These are phyloP conservation scores for Pogostemon cablin DNA, from an alignment of 257 asterid species.

Conservation along the genomic window DNA sequence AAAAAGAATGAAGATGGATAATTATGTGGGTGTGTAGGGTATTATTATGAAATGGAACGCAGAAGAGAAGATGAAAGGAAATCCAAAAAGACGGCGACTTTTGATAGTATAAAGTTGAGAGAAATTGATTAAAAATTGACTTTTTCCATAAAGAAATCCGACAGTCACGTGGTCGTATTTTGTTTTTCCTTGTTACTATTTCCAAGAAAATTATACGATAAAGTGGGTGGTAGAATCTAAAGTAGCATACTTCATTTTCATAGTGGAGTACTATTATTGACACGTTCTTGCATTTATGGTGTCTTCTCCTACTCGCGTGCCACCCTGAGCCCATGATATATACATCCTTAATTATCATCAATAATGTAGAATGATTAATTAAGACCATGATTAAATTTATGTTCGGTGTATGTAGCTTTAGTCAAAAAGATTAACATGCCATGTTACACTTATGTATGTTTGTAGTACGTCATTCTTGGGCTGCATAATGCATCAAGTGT, in stretches of 20 bases:
- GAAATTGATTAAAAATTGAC: slow-evolving; percentile 28
- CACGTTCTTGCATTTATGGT: background rate
- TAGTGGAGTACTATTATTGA: slow-evolving; percentile 10
- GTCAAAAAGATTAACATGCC: no score
- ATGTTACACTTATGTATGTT: no score
- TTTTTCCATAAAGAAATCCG: slow-evolving; percentile 18
- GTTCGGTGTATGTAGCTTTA: no score
- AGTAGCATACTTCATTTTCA: slow-evolving; percentile 15
- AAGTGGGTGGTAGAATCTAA: background rate
- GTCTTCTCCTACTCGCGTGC: slow-evolving; percentile 10
- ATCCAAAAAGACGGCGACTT: slow-evolving; percentile 21
- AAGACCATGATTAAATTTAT: no score
- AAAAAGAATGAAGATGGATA: no score
- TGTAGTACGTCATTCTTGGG: background rate
- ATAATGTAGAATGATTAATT: no score
- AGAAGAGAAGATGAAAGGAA: background rate
- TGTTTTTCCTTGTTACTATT: slow-evolving; percentile 11
- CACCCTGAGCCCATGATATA: background rate
- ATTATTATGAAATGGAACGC: background rate
- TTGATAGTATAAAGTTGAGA: background rate
- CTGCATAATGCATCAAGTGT: slow-evolving; percentile 6
- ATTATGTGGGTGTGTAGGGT: background rate
- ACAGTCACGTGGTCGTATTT: slow-evolving; percentile 35
- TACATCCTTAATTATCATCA: background rate
- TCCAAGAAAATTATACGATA: slow-evolving; percentile 16